These are phyloP conservation scores for Akanthomyces dipterigenus DNA, from an alignment of 2,329 filamentous ascomycete species.

Conservation along the genomic window DNA sequence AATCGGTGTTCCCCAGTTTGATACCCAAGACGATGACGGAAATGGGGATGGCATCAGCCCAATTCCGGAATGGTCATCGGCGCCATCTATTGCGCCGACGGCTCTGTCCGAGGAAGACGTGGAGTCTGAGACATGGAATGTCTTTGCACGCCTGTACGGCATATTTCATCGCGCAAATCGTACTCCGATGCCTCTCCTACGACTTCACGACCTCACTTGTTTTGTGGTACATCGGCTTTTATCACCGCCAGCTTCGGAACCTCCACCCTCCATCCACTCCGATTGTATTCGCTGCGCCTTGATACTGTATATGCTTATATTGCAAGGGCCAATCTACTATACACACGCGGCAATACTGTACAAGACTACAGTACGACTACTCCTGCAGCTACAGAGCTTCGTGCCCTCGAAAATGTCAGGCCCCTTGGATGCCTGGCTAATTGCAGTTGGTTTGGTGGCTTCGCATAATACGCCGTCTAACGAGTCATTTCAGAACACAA, in stretches of 20 bases:
- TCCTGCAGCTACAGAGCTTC: not conserved
- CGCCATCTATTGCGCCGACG: constrained; percentile 4
- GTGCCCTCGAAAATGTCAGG: not conserved
- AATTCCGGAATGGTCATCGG: constrained; percentile 39
- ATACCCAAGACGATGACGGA: constrained; percentile 42
- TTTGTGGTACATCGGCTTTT: constrained; percentile 47
- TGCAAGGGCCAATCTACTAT: constrained; percentile 10
- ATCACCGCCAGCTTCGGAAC: not conserved
- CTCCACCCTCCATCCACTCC: not conserved
- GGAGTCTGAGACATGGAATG: constrained; percentile 27
- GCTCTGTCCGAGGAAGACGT: constrained; percentile 21
- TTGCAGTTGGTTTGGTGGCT: constrained; percentile 4
- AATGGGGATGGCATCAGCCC: constrained; percentile 42
- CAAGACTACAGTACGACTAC: not conserved
- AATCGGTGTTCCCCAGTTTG: constrained; percentile 45
- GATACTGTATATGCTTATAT: constrained; percentile 3
- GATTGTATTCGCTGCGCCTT: constrained; percentile 1
- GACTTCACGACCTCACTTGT: constrained; percentile 48
- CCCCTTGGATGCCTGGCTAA: not conserved
- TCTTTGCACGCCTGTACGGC: constrained; percentile 36
- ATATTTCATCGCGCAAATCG: constrained; percentile 32
- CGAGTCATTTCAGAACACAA: not conserved
- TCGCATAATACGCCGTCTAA: constrained; percentile 1
- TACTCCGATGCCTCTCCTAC: constrained; percentile 28
- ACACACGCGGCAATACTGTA: not conserved